These are phyloP conservation scores for Gracilariopsis chorda DNA, from an alignment of 23 red algal genomes.

Conservation along the genomic window DNA sequence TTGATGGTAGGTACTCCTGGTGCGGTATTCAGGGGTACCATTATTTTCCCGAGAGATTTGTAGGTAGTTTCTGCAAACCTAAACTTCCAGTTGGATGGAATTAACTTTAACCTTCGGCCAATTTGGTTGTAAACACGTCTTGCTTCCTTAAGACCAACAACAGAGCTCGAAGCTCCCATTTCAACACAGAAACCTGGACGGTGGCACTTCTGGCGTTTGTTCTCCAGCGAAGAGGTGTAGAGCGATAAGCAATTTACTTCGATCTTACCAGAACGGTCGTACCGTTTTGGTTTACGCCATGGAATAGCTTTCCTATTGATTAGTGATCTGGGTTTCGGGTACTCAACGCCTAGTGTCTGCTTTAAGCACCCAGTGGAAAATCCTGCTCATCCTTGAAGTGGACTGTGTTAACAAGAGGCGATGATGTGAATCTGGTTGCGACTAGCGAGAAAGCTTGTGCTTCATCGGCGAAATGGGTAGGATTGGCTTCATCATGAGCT, in stretches of 20 bases:
- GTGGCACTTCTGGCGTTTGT: no score
- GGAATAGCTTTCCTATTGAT: no score
- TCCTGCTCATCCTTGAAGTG: no score
- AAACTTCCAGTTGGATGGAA: background rate
- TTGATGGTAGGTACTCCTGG: background rate
- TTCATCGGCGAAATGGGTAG: background rate
- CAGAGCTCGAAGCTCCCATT: background rate
- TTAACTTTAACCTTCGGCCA: no score
- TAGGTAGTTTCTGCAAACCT: background rate
- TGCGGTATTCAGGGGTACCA: background rate
- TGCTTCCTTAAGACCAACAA: constrained; percentile 1
- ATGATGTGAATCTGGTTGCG: background rate
- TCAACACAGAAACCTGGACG: constrained; percentile 3
- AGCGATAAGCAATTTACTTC: no score
- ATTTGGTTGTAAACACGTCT: no score
- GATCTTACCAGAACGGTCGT: no score
- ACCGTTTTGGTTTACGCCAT: no score
- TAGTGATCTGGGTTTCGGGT: no score
- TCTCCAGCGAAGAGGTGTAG: no score
- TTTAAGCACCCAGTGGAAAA: no score
- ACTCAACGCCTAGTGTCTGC: no score
- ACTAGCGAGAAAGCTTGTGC: background rate
- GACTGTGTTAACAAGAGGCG: background rate
- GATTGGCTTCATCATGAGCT: background rate
- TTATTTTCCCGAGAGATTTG: background rate